Evolutionary conservation across 805 yeast genomes (phyloP).

Genomic region (Metschnikowia gelsemii): DNA sequence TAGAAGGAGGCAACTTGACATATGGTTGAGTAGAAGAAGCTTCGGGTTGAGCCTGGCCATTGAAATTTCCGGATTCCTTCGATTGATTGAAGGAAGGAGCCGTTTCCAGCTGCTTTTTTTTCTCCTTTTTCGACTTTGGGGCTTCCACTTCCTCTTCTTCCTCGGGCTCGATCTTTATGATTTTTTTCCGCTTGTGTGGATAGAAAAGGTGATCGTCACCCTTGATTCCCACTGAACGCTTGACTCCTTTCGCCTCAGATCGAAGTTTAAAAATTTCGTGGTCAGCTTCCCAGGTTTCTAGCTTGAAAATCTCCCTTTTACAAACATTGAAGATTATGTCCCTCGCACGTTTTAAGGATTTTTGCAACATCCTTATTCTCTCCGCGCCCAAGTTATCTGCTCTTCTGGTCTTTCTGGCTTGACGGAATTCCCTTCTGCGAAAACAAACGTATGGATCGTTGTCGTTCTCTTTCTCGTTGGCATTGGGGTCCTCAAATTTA

Average conservation of each 20-base stretch:
- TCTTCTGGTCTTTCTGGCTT: slow-evolving; percentile 92
- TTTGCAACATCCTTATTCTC: slow-evolving; percentile 67
- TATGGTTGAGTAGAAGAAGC: slow-evolving; percentile 62
- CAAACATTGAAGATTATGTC: slow-evolving; percentile 67
- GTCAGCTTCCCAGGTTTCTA: slow-evolving; percentile 63
- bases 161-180: slow-evolving; percentile 35
- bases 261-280: slow-evolving; percentile 69
- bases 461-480: slow-evolving; percentile 78
- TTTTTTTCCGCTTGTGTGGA: slow-evolving; percentile 70
- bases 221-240: slow-evolving; percentile 70
- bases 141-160: slow-evolving; percentile 26
- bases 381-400: slow-evolving; percentile 90
- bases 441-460: slow-evolving; percentile 94
- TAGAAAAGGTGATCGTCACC: slow-evolving; percentile 85
- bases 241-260: slow-evolving; percentile 66
- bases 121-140: slow-evolving; percentile 16
- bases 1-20: slow-evolving; percentile 83
- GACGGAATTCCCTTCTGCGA: slow-evolving; percentile 92
- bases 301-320: slow-evolving; percentile 66
- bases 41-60: slow-evolving; percentile 19
- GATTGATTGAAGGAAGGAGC: slow-evolving; percentile 16
- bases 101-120: slow-evolving; percentile 18
- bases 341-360: slow-evolving; percentile 75
- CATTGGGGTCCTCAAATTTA: slow-evolving; percentile 76
- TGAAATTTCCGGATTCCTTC: slow-evolving; percentile 16